Conservation (phyloP, 2,329 filamentous ascomycete species). For the Didymosphaeria variabile region DNA sequence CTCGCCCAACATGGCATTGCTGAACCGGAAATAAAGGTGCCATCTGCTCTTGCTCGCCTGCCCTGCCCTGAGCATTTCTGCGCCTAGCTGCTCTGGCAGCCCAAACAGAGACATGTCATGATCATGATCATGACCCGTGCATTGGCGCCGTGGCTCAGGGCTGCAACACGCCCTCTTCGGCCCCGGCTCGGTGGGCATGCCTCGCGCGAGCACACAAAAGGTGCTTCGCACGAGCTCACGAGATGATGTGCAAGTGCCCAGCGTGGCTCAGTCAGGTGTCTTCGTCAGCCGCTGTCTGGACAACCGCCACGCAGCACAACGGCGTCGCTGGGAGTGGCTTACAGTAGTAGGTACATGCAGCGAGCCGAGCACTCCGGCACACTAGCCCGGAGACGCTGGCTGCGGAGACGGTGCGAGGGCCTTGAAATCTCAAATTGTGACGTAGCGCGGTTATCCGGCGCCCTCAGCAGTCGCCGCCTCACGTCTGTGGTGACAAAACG, state of each 20-base stretch:
- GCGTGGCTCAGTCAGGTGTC: slow-evolving; percentile 23
- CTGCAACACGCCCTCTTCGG: neutral
- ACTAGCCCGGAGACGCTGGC: slow-evolving; percentile 26
- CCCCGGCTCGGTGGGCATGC: too few relatives aligned
- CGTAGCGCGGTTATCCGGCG: slow-evolving; percentile 26
- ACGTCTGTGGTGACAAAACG: neutral
- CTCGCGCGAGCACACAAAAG: too few relatives aligned
- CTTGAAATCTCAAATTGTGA: slow-evolving; percentile 35
- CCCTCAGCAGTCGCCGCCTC: slow-evolving; percentile 21
- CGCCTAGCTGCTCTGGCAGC: too few relatives aligned
- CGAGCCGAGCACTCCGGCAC: slow-evolving; percentile 39
- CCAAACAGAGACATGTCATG: slow-evolving; percentile 17
- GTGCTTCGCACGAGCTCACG: neutral
- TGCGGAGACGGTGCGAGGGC: slow-evolving; percentile 26
- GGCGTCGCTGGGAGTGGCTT: slow-evolving; percentile 3
- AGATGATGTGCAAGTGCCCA: slow-evolving; percentile 14
- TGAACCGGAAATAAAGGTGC: slow-evolving; percentile 18
- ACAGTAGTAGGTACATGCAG: slow-evolving; percentile 5
- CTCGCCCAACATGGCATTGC: slow-evolving; percentile 23
- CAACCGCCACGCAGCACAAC: neutral
- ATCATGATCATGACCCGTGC: slow-evolving; percentile 18
- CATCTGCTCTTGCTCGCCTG: slow-evolving; percentile 11
- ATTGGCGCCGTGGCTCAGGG: neutral
- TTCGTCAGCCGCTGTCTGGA: slow-evolving; percentile 21
- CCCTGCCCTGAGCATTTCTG: too few relatives aligned